Percentiles rank a stretch among this genome's conserved stretches.
phyloP scores from a whole-genome alignment of 2,329 filamentous ascomycete species.

The Diaporthe citriasiana region DNA sequence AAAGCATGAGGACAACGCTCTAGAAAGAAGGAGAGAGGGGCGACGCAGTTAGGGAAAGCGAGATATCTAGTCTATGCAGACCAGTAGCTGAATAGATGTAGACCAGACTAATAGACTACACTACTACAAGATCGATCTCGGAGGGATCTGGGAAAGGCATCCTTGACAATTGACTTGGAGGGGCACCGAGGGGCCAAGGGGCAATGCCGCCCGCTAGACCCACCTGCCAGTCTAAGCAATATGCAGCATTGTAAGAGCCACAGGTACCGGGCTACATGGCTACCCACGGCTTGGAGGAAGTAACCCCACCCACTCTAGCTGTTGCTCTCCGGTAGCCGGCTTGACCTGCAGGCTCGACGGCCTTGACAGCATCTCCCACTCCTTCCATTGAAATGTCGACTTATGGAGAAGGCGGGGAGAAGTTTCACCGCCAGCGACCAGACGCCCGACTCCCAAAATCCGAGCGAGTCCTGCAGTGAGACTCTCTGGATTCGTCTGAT shows the following conservation, averaged over 20 bases:
- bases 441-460: neutral
- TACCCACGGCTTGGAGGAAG: neutral
- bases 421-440: neutral
- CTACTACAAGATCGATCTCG: conserved; percentile 19
- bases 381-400: too few relatives aligned
- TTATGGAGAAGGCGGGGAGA: neutral
- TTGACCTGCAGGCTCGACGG: neutral
- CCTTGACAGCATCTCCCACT: neutral
- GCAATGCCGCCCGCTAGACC: conserved; percentile 28
- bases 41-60: neutral
- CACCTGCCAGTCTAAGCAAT: conserved; percentile 20
- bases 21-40: neutral
- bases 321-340: neutral
- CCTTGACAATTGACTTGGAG: conserved; percentile 17
- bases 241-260: neutral
- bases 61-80: conserved; percentile 22
- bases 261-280: conserved; percentile 6
- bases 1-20: conserved; percentile 7
- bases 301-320: neutral
- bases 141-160: conserved; percentile 23
- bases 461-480: neutral
- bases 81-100: conserved; percentile 15
- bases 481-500: neutral
- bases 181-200: conserved; percentile 6
- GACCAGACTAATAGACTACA: neutral